A percentile compares a stretch with the other conserved stretches of the same genome.
Evolutionary conservation across 2,329 filamentous ascomycete species (phyloP).

Genomic region (Diaporthe ampelina): DNA sequence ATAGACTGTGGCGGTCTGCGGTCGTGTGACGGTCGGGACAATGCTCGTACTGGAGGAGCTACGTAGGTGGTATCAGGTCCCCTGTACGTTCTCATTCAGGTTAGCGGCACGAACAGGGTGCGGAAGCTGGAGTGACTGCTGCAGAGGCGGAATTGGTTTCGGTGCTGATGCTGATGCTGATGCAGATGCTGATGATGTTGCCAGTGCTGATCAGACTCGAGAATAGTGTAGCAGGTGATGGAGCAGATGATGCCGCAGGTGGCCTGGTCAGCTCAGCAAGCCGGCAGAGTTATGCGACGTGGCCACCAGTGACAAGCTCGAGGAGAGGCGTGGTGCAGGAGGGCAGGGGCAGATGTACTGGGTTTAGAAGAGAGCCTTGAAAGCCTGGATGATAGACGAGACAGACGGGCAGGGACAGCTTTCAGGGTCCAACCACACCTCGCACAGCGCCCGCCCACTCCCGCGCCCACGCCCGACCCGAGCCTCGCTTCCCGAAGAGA

Average conservation of each 20-base stretch:
- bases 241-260: conserved; percentile 6
- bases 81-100: conserved; percentile 32
- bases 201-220: conserved; percentile 8
- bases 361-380: conserved; percentile 9
- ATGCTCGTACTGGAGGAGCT: conserved; percentile 1
- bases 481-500: conserved; percentile 15
- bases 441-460: not conserved
- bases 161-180: conserved; percentile 25
- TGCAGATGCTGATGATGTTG: no score
- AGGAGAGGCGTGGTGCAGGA: conserved; percentile 6
- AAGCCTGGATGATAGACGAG: not conserved
- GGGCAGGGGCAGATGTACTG: not conserved
- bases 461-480: conserved; percentile 11
- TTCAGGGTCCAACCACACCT: conserved; percentile 32
- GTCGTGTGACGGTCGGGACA: conserved; percentile 31
- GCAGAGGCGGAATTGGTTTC: not conserved
- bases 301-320: conserved; percentile 7
- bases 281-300: conserved; percentile 3
- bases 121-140: not conserved
- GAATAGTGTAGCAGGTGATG: conserved; percentile 19
- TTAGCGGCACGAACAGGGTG: conserved; percentile 37
- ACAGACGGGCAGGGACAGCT: conserved; percentile 4
- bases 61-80: conserved; percentile 24
- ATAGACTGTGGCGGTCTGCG: conserved; percentile 27
- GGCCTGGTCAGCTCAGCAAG: conserved; percentile 23